Percentiles rank a stretch among this genome's conserved stretches.
Evolutionary conservation across 768 basidiomycete species (phyloP).

Genomic region (Polyporus arcularius): DNA sequence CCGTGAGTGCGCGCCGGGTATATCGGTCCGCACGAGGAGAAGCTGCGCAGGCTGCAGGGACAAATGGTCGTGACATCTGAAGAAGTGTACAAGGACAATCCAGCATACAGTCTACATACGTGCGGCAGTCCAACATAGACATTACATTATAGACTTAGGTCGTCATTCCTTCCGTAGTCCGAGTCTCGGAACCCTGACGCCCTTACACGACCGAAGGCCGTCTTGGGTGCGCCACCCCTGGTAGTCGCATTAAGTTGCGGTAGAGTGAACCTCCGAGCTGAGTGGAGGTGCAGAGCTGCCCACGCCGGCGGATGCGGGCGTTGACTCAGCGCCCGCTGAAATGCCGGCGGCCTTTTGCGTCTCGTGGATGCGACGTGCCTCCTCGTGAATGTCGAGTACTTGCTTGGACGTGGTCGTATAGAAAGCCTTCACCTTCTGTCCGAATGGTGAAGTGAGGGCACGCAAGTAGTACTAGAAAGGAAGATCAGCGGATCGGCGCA

Average conservation of each 20-base stretch:
- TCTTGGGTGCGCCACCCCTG: slow-evolving; percentile 9
- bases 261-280: slow-evolving; percentile 18
- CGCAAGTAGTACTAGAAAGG: slow-evolving; percentile 68
- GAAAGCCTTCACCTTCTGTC: slow-evolving; percentile 75
- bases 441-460: slow-evolving; percentile 74
- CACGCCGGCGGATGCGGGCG: slow-evolving; percentile 21
- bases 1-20: too few relatives aligned
- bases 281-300: slow-evolving; percentile 26
- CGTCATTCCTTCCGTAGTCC: background rate
- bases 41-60: too few relatives aligned
- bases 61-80: background rate
- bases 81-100: background rate
- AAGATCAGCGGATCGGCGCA: background rate
- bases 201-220: slow-evolving; percentile 19
- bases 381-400: slow-evolving; percentile 89
- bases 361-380: slow-evolving; percentile 80
- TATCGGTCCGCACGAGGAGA: too few relatives aligned
- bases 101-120: background rate
- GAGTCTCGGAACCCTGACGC: background rate
- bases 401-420: slow-evolving; percentile 91
- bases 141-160: background rate
- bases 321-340: background rate
- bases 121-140: background rate
- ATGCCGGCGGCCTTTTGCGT: slow-evolving; percentile 45
- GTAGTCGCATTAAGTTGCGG: slow-evolving; percentile 1